A percentile compares a stretch with the other conserved stretches of the same genome.
phyloP scores from a whole-genome alignment of 1,284 basidiomycete genomes.

The Gymnopus androsaceus region DNA sequence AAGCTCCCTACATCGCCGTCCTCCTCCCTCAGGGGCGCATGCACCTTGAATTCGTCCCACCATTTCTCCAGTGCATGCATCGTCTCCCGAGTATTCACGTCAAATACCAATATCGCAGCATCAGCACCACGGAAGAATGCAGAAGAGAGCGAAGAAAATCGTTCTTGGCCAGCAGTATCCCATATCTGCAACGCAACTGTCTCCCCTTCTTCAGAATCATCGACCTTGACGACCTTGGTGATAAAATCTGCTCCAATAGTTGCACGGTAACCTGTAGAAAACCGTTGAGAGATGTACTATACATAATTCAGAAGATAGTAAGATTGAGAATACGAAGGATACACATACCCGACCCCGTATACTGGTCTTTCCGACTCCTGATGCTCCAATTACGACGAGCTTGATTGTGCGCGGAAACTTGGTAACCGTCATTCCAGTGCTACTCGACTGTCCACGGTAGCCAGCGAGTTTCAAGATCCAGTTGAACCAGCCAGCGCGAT shows the following conservation, averaged over 20 bases:
- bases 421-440: too few species aligned
- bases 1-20: constrained; percentile 60
- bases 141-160: constrained; percentile 76
- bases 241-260: constrained; percentile 87
- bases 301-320: too few species aligned
- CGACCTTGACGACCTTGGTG: constrained; percentile 67
- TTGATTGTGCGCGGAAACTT: constrained; percentile 70
- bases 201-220: constrained; percentile 51
- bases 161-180: constrained; percentile 84
- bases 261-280: constrained; percentile 74
- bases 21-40: constrained; percentile 65
- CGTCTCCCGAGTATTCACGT: constrained; percentile 65
- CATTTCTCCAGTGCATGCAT: constrained; percentile 64
- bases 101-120: constrained; percentile 79
- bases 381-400: constrained; percentile 75
- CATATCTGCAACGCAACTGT: constrained; percentile 75
- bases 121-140: constrained; percentile 85
- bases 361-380: constrained; percentile 78
- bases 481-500: too few species aligned
- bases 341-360: constrained; percentile 68
- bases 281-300: constrained; percentile 74
- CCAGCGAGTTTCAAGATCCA: too few species aligned
- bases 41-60: constrained; percentile 74
- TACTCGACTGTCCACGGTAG: too few species aligned
- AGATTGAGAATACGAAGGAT: too few species aligned